These are phyloP conservation scores for Xylaria hypoxylon DNA, from an alignment of 2,329 filamentous ascomycete species.

Conservation along the genomic window DNA sequence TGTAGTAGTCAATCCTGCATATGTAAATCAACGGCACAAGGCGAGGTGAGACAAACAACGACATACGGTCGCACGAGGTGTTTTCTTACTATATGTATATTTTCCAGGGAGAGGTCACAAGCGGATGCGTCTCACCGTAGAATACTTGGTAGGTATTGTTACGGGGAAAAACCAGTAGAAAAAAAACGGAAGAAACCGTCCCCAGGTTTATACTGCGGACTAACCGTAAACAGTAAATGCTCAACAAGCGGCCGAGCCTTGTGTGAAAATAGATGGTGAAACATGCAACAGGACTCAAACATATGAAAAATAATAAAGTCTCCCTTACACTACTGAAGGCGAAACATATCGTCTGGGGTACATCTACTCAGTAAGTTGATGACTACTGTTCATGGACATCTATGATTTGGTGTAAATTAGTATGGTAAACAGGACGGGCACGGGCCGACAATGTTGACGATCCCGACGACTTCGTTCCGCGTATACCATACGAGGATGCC, in stretches of 20 bases:
- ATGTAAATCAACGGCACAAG: conserved; percentile 6
- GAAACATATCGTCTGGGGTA: conserved; percentile 12
- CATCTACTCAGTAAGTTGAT: conserved; percentile 2
- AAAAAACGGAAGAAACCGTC: conserved; percentile 34
- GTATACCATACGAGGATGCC: neutral
- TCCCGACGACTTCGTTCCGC: conserved; percentile 17
- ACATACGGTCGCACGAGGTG: conserved; percentile 8
- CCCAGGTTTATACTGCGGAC: conserved; percentile 27
- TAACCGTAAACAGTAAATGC: conserved; percentile 29
- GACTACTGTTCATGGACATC: neutral
- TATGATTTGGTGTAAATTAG: neutral
- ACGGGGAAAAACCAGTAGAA: neutral
- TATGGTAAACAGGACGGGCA: neutral
- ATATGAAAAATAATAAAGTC: conserved; percentile 14
- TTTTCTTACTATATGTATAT: conserved; percentile 1
- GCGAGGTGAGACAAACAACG: neutral
- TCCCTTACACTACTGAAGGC: conserved; percentile 17
- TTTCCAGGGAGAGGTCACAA: conserved; percentile 1
- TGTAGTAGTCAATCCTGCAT: too few species aligned
- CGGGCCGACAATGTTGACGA: conserved; percentile 11
- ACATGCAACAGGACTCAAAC: conserved; percentile 28
- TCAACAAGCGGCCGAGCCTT: conserved; percentile 25
- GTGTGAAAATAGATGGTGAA: conserved; percentile 27
- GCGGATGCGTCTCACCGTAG: conserved; percentile 26
- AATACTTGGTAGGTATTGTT: conserved; percentile 3